Evolutionary conservation across 1,139 yeast genomes (phyloP), one percentile per base, ranked within the genome.

Genomic region (Insectozyma bohioensis): DNA sequence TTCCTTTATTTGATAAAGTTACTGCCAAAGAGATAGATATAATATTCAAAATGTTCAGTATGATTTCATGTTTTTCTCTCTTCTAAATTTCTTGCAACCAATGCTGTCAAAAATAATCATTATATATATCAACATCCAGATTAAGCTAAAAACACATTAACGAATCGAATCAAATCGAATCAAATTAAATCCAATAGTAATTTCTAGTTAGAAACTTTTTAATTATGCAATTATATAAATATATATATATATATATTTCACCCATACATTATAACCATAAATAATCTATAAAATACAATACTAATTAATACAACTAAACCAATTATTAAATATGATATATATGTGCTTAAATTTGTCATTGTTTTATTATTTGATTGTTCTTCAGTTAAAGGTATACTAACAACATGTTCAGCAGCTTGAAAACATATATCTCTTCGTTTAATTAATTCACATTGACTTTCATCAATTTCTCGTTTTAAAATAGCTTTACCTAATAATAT

Each of bases 371-470:
- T 28, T 7, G 47, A 30, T 34, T 54, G 58, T 12, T 61, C 62
- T 35, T 63, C 67, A 2, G 63, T 53, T 20, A 66, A 50, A 2
- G 75, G 75, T 18, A 69, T 68, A 39, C 67, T 58, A 7, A 67
- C 67, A 19, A 68, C 72, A 39, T 63, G 62, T 33, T 64, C 72
- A 1, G 71, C 67, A 1, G 75, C 73, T 41, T 57, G 68, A 34
- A 51, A 60, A 35, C 75, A 69, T 14, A 68, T 52, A 12, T 61
- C 62, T 41, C 75, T 48, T 36, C 75, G 48, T 31, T 49, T 53
- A 19, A 68, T 54, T 25, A 67, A 46, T 39, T 55, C 60, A 41
- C 74, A 68, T 24, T 62, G 62, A 4, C 34, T 24, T 3, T 37
- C 46, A n/a, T 46, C 46, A 16, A 69, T 49, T 3, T 61, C 63